Evolutionary conservation across 331 rosid species (phyloP).

Genomic region (Acacia pycnantha): DNA sequence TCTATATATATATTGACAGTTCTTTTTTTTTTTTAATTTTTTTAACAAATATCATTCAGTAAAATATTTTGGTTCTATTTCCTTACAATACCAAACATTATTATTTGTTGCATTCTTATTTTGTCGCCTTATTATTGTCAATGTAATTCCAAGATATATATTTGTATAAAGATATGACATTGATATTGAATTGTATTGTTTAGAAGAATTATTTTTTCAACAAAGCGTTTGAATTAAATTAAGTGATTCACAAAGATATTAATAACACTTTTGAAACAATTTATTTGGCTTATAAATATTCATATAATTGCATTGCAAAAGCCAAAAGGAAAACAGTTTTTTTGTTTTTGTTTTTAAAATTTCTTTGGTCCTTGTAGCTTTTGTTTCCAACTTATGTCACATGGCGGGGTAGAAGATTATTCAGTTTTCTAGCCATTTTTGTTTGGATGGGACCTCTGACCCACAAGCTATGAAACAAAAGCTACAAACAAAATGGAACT

Average conservation of each 20-base stretch:
- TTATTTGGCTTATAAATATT: not conserved
- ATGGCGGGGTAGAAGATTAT: too few relatives aligned
- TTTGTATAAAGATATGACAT: not conserved
- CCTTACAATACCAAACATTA: too few relatives aligned
- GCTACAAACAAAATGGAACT: too few relatives aligned
- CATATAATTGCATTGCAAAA: not conserved
- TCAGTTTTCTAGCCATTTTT: too few relatives aligned
- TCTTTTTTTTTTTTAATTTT: too few relatives aligned
- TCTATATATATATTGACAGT: not conserved
- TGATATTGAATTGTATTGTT: not conserved
- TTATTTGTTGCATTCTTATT: too few relatives aligned
- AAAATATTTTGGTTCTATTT: too few relatives aligned
- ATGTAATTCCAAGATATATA: not conserved
- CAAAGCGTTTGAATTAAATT: not conserved
- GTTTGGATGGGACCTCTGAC: too few relatives aligned
- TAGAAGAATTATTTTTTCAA: not conserved
- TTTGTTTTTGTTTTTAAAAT: not conserved
- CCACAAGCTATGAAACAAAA: too few relatives aligned
- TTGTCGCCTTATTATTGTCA: too few relatives aligned
- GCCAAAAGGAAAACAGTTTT: not conserved
- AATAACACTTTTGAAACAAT: not conserved
- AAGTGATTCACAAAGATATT: not conserved
- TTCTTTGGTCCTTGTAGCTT: not conserved
- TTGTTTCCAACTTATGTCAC: not conserved
- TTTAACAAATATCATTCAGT: too few relatives aligned